phyloP scores from a whole-genome alignment of 1,139 yeast species.

The Geotrichum macrosporum region DNA sequence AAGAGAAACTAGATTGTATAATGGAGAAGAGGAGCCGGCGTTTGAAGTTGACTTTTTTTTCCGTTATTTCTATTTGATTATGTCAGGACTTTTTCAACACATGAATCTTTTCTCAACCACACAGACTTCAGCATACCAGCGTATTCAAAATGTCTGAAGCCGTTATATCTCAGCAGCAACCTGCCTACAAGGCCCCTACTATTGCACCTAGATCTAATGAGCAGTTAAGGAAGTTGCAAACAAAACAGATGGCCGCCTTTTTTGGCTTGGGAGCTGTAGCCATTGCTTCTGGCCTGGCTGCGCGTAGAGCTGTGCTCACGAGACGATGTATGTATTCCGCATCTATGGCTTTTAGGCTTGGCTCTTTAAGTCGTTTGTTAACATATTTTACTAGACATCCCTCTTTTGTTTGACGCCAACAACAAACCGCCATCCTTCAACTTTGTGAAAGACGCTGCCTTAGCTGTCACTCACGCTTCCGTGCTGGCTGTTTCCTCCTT shows the following conservation, averaged over 20 bases:
- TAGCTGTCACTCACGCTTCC: constrained; percentile 81
- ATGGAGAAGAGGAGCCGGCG: neutral
- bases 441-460: constrained; percentile 77
- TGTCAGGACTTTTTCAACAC: neutral
- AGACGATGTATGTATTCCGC: constrained; percentile 54
- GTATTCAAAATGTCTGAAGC: constrained; percentile 12
- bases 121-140: neutral
- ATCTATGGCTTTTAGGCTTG: too few species aligned
- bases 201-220: constrained; percentile 11
- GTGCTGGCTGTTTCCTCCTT: constrained; percentile 67
- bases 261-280: constrained; percentile 71
- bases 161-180: constrained; percentile 2
- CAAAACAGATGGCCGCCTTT: constrained; percentile 64
- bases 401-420: constrained; percentile 78
- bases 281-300: constrained; percentile 65
- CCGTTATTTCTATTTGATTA: neutral
- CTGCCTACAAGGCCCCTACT: constrained; percentile 17
- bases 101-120: too few species aligned
- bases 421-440: constrained; percentile 81
- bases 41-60: neutral
- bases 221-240: constrained; percentile 13
- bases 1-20: neutral
- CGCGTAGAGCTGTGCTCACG: constrained; percentile 66
- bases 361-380: neutral
- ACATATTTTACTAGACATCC: constrained; percentile 45